Evolutionary conservation across 768 basidiomycete genomes (phyloP), one percentile per base, ranked within the genome.

Genomic region (Calvatia gigantea): DNA sequence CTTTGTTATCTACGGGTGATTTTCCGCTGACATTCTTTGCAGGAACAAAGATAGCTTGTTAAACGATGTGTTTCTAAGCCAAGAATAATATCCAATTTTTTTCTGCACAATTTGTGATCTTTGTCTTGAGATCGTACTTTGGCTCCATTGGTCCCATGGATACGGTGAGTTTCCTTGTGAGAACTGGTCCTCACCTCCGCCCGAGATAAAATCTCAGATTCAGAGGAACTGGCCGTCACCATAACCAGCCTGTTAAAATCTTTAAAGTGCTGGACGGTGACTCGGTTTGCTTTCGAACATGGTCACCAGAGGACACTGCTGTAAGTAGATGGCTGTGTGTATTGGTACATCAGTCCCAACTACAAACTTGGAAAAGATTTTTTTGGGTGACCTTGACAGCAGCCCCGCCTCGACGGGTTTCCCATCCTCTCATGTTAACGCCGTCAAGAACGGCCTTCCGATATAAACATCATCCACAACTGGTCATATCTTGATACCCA

Each of bases 391-490:
- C 14, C 54, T 54, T 61, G 57, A 58, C 57, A 61, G 52, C 60
- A 50, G 48, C 38, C 14, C 23, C 33, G 47, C 25, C 29, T 48
- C 37, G 41, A 35, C 41, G 44, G 44, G 33, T 21, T 48, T 48
- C 21, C 33, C 41, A 42, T 33, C 47, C 21, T 27, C 28, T 44
- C 60, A 55, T 31, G 15, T 31, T 39, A 55, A 46, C 41, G 35
- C 38, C 57, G 46, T 45, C 48, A 39, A 48, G 42, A 54, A 28
- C 47, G 50, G 46, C 48, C 21, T 42, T 56, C 47, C 51, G 53
- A 43, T 59, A 65, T 65, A 62, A 63, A 61, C 56, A 47, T 59
- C 49, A 54, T 60, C 17, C 45, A 31, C 54, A 27, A 53, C 49
- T 44, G 47, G 59, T 48, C 41, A 54, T 17, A 43, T 29, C 51